These are phyloP conservation scores for Candida tropicalis DNA, from an alignment of 1,139 yeast species.

Conservation along the genomic window DNA sequence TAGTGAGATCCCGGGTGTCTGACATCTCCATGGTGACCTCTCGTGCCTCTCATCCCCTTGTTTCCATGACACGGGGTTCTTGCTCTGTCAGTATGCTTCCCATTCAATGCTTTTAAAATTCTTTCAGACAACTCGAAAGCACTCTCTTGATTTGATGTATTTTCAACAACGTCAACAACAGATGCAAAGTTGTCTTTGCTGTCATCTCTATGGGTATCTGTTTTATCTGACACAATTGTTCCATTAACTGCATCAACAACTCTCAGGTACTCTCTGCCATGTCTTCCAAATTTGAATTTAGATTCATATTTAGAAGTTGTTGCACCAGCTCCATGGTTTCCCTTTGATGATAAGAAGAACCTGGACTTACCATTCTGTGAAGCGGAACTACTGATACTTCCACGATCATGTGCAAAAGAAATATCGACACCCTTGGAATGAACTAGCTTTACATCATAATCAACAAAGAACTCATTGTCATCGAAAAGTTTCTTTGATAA, in stretches of 20 bases:
- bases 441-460: constrained; percentile 23
- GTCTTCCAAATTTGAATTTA: constrained; percentile 23
- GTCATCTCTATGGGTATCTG: constrained; percentile 4
- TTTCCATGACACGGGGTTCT: neutral
- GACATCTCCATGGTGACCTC: neutral
- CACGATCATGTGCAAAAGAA: constrained; percentile 22
- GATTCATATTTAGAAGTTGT: constrained; percentile 40
- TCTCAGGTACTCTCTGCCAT: constrained; percentile 35
- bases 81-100: neutral
- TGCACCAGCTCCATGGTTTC: constrained; percentile 55
- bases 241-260: constrained; percentile 46
- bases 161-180: neutral
- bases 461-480: constrained; percentile 20
- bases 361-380: constrained; percentile 50
- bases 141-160: neutral
- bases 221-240: constrained; percentile 29
- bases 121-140: neutral
- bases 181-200: neutral
- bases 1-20: neutral
- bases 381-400: constrained; percentile 21
- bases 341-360: constrained; percentile 45
- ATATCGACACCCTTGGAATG: constrained; percentile 19
- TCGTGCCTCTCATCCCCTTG: neutral
- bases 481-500: constrained; percentile 11
- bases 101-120: constrained; percentile 1